Conservation (phyloP, 495 filamentous ascomycete genomes). For the Daldinia bambusicola region DNA sequence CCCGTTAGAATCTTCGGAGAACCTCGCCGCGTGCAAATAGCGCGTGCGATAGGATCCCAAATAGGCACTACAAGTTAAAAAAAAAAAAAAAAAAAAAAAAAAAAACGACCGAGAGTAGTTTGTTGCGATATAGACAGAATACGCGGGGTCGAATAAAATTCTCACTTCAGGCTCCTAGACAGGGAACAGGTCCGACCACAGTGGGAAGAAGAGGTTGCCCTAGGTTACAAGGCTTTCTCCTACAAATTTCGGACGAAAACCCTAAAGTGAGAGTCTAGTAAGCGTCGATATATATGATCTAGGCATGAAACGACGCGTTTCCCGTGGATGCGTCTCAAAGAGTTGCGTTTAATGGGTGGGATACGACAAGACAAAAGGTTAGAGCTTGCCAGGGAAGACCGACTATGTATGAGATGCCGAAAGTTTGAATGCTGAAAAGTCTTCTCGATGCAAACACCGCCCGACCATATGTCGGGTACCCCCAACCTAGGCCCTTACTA, state of each 20-base stretch:
- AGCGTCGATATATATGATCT: constrained; percentile 33
- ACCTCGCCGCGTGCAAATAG: constrained; percentile 29
- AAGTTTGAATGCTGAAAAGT: constrained; percentile 38
- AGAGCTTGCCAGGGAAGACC: constrained; percentile 19
- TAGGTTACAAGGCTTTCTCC: constrained; percentile 28
- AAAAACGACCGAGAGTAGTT: constrained; percentile 3
- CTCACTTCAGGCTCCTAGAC: constrained; percentile 24
- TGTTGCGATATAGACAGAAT: constrained; percentile 18
- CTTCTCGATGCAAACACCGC: constrained; percentile 42
- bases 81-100: background rate
- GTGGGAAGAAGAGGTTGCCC: constrained; percentile 28
- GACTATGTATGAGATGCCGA: constrained; percentile 31
- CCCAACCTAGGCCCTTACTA: constrained; percentile 33
- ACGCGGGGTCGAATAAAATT: constrained; percentile 30
- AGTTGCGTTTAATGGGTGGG: constrained; percentile 26
- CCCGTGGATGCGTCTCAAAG: constrained; percentile 26
- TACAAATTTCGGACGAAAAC: constrained; percentile 33
- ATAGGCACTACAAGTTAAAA: constrained; percentile 19
- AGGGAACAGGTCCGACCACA: constrained; percentile 18
- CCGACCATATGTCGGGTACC: constrained; percentile 37
- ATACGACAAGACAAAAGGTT: constrained; percentile 11
- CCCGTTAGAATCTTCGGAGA: constrained; percentile 34
- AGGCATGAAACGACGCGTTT: constrained; percentile 40
- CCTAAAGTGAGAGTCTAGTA: constrained; percentile 32
- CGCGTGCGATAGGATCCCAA: constrained; percentile 21